Evolutionary conservation across 164 flowering plant genomes (phyloP), one percentile per base, ranked within the genome.

Genomic region (Stephania cephalantha): DNA sequence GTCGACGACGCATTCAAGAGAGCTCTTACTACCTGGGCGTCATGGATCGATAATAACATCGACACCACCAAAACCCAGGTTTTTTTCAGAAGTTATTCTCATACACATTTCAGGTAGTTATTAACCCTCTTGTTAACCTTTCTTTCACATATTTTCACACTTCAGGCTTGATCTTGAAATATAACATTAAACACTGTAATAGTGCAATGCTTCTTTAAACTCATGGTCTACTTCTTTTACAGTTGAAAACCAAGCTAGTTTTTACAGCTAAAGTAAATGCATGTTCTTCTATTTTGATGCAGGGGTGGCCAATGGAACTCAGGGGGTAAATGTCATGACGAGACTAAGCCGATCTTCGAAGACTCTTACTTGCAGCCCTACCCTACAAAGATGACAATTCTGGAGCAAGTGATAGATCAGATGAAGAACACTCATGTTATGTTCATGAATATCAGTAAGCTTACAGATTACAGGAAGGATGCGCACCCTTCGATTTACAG

Each of bases 241-340:
- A 17, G n/a, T 18, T 1, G 50, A 58, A 58, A n/a, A 18, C n/a
- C 42, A 35, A 35, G 42, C 53, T 7, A 8, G 1, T 48, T 48
- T 48, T 48, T 9, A 48, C 13, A 3, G 53, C 11, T 8, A 3
- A 4, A 7, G 11, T 9, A 50, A 15, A 10, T 50, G 13, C 55
- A 50, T 50, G 11, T 50, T 50, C 55, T 50, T 8, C 0, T 50
- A 61, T 78, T 11, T 78, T 74, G 63, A 77, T 83, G 84, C 90
- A 94, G 97, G 29, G 91, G 98, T 35, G 97, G 97, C 13, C 91
- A 81, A 67, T 92, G 98, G 97, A 92, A 92, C 79, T 90, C 97
- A 6, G 97, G 97, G 68, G 97, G 97, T 42, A 89, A 88, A 73
- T 93, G 98, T 73, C 85, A 86, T 79, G 82, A 80, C 52, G 96